phyloP scores from a whole-genome alignment of 208 protist genomes.

The Novymonas esmeraldas region DNA sequence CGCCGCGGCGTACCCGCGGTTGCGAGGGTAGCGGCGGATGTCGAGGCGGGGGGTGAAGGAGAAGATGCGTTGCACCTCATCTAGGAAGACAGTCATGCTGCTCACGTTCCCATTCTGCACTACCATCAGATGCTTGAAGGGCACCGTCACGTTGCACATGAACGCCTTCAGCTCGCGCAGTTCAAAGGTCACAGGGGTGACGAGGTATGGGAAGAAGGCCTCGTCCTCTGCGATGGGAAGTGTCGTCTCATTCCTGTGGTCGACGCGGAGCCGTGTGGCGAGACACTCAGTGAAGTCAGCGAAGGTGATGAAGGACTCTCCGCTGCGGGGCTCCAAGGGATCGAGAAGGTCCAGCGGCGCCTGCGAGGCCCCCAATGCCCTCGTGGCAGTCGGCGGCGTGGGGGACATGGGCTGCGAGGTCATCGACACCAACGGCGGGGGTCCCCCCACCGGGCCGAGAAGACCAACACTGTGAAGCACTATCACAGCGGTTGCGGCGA shows the following conservation, averaged over 20 bases:
- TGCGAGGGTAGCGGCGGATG: slow-evolving; percentile 20
- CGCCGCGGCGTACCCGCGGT: slow-evolving; percentile 16
- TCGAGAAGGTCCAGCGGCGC: neutral
- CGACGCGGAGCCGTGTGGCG: slow-evolving; percentile 13
- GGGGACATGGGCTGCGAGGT: too few species aligned
- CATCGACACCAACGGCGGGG: too few species aligned
- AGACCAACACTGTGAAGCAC: too few species aligned
- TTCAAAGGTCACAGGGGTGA: slow-evolving; percentile 19
- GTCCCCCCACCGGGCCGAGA: too few species aligned
- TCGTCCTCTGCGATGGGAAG: slow-evolving; percentile 3
- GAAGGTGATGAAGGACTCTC: neutral
- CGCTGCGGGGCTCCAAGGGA: neutral
- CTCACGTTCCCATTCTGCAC: slow-evolving; percentile 14
- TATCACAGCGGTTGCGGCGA: too few species aligned
- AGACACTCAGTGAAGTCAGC: slow-evolving; percentile 24
- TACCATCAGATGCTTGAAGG: slow-evolving; percentile 20
- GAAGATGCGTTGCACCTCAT: slow-evolving; percentile 28
- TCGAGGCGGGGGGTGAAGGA: slow-evolving; percentile 31
- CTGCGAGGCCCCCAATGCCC: too few species aligned
- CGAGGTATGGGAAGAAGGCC: slow-evolving; percentile 7
- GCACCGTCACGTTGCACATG: slow-evolving; percentile 23
- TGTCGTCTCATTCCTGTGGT: slow-evolving; percentile 10
- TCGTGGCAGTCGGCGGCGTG: too few species aligned
- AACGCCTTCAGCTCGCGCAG: slow-evolving; percentile 16
- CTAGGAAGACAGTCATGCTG: slow-evolving; percentile 17